Evolutionary conservation across 805 yeast genomes (phyloP).

Genomic region (Kodamaea neixiangensis): DNA sequence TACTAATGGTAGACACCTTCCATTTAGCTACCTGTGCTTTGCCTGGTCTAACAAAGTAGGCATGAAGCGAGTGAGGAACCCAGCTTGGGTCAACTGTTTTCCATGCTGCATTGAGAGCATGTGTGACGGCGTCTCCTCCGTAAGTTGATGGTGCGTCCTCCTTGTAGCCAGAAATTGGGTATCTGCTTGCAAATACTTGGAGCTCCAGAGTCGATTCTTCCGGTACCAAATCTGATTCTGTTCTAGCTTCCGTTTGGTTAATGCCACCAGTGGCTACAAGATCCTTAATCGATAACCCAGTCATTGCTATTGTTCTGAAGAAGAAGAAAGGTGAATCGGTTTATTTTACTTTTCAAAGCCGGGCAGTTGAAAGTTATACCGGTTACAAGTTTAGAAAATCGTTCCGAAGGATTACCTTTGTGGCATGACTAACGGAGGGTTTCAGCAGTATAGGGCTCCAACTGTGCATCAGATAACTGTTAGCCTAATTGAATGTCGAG

Average conservation of each 20-base stretch:
- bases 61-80: slow-evolving; percentile 27
- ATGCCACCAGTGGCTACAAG: neutral
- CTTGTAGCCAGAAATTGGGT: slow-evolving; percentile 23
- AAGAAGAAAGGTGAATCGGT: too few relatives aligned
- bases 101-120: slow-evolving; percentile 29
- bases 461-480: too few relatives aligned
- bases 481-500: too few relatives aligned
- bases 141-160: slow-evolving; percentile 24
- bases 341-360: too few relatives aligned
- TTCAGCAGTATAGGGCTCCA: too few relatives aligned
- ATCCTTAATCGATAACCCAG: neutral
- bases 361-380: too few relatives aligned
- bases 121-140: slow-evolving; percentile 32
- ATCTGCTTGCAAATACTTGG: slow-evolving; percentile 17
- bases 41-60: slow-evolving; percentile 30
- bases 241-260: neutral
- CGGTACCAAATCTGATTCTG: neutral
- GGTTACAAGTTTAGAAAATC: too few relatives aligned
- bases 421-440: too few relatives aligned
- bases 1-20: slow-evolving; percentile 22
- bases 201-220: neutral
- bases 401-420: too few relatives aligned
- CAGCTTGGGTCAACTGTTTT: slow-evolving; percentile 23
- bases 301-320: too few relatives aligned
- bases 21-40: slow-evolving; percentile 21